Conservation (phyloP, 139 green algal species). For the Microglena sp. region DNA sequence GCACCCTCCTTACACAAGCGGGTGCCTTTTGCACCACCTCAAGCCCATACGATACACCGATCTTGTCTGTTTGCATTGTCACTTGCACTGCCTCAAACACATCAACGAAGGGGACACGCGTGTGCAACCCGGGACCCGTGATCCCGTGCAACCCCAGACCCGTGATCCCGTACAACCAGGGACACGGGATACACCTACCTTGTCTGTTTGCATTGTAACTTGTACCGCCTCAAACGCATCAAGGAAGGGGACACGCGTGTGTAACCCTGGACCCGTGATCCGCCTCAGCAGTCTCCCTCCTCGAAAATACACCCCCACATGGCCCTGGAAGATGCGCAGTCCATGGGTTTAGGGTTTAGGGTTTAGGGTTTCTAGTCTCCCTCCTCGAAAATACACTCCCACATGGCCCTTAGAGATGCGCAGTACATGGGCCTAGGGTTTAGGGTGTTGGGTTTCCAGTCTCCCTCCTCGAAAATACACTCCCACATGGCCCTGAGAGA, state of each 20-base stretch:
- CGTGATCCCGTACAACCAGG: no score
- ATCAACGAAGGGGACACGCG: conserved; percentile 33
- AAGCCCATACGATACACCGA: no score
- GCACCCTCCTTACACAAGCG: no score
- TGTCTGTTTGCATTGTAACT: no score
- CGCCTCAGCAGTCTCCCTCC: conserved; percentile 30
- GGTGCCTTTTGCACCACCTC: no score
- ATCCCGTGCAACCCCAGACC: conserved; percentile 22
- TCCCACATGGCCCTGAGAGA: conserved; percentile 45
- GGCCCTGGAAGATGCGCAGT: no score
- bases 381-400: conserved; percentile 44
- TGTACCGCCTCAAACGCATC: conserved; percentile 40
- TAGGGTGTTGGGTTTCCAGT: no score
- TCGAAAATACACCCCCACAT: conserved; percentile 49
- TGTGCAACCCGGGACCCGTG: conserved; percentile 28
- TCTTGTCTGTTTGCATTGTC: conserved; percentile 49
- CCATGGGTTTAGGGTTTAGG: no score
- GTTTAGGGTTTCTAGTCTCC: no score
- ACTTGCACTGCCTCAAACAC: conserved; percentile 25
- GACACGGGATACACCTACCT: no score
- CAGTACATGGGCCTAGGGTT: no score
- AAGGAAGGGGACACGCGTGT: conserved; percentile 31
- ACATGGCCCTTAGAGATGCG: conserved; percentile 49
- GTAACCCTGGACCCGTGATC: conserved; percentile 30
- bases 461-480: conserved; percentile 45